phyloP scores from a whole-genome alignment of 208 protist species.

The Endotrypanum monterogeii region DNA sequence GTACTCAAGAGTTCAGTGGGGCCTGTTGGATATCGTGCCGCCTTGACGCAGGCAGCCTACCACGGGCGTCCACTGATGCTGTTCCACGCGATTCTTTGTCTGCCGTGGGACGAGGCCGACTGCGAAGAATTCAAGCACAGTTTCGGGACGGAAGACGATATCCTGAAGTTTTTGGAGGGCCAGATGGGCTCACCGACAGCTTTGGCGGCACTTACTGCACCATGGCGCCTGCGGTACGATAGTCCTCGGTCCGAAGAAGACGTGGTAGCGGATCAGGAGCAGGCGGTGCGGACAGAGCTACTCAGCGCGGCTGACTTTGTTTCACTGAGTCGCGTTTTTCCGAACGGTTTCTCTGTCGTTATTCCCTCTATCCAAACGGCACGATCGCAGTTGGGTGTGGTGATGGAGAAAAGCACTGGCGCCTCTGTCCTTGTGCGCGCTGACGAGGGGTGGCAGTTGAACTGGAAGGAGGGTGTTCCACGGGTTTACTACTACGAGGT shows the following conservation, averaged over 20 bases:
- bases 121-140: conserved; percentile 66
- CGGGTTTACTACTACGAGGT: conserved; percentile 90
- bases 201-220: conserved; percentile 46
- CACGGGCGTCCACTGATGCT: conserved; percentile 57
- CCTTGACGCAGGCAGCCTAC: conserved; percentile 46
- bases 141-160: conserved; percentile 41
- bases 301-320: conserved; percentile 63
- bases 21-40: conserved; percentile 33
- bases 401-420: conserved; percentile 66
- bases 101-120: conserved; percentile 82
- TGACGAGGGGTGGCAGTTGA: conserved; percentile 82
- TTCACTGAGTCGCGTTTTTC: conserved; percentile 71
- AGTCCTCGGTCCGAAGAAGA: conserved; percentile 11
- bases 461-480: conserved; percentile 74
- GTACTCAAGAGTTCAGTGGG: conserved; percentile 29
- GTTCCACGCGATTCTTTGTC: conserved; percentile 75
- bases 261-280: conserved; percentile 34
- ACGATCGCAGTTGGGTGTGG: conserved; percentile 56
- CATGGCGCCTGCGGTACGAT: conserved; percentile 46
- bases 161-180: conserved; percentile 59
- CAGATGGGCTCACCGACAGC: conserved; percentile 63
- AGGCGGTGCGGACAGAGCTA: conserved; percentile 45
- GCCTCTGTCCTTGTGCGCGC: conserved; percentile 66
- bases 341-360: conserved; percentile 84
- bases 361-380: conserved; percentile 72